These are phyloP conservation scores for Fraxinus floribunda DNA, from an alignment of 305 asterid species.

Conservation along the genomic window DNA sequence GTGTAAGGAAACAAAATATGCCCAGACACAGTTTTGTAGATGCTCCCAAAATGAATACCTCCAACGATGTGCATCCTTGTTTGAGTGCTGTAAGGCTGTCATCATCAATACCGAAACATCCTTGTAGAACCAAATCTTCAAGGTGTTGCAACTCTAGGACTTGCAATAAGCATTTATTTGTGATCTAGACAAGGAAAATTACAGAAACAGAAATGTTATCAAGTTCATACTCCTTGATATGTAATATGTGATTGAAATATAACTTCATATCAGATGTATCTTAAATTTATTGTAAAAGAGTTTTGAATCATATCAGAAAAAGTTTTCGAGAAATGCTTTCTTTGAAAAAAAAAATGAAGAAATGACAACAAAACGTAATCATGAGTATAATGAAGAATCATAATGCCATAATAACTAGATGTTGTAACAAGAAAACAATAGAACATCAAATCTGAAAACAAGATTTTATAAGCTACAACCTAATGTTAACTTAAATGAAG, in stretches of 20 bases:
- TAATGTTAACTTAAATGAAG: not conserved
- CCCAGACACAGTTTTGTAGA: slow-evolving; percentile 1
- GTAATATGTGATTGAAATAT: not conserved
- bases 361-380: not conserved
- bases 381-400: not conserved
- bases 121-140: slow-evolving; percentile 75
- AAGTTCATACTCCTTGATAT: slow-evolving; percentile 6
- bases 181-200: slow-evolving; percentile 48
- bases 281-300: not conserved
- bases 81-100: slow-evolving; percentile 63
- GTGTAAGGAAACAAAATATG: not conserved
- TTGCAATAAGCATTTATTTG: slow-evolving; percentile 60
- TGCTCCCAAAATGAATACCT: slow-evolving; percentile 44
- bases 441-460: not conserved
- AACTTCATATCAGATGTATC: not conserved
- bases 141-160: slow-evolving; percentile 66
- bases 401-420: not conserved
- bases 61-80: slow-evolving; percentile 69
- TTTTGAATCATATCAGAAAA: not conserved
- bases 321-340: not conserved
- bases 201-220: not conserved
- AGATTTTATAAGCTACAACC: not conserved
- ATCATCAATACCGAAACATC: slow-evolving; percentile 80
- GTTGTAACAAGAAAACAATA: not conserved
- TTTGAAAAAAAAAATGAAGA: not conserved